Evolutionary conservation across 352 stramenopile genomes (phyloP).

Genomic region (Pythium guiyangense): DNA sequence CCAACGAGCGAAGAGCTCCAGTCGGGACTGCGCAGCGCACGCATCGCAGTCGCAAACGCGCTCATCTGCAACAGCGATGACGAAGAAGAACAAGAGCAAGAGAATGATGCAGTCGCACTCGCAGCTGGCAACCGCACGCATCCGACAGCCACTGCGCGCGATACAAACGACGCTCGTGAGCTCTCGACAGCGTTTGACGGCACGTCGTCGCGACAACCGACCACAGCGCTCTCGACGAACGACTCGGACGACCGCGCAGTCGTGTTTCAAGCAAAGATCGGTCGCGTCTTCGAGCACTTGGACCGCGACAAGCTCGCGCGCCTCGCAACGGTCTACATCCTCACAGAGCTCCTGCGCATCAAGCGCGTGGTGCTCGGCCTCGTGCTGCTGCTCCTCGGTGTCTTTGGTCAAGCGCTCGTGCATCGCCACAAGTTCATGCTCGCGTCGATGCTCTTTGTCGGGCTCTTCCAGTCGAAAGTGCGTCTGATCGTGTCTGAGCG

Average conservation of each 20-base stretch:
- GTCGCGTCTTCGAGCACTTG: constrained; percentile 45
- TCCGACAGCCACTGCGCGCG: too few species aligned
- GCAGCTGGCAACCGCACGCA: too few species aligned
- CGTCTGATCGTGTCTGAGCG: constrained; percentile 25
- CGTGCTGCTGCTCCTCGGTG: constrained; percentile 37
- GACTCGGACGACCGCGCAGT: constrained; percentile 12
- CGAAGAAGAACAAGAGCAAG: constrained; percentile 7
- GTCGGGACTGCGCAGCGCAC: constrained; percentile 35
- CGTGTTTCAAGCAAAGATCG: constrained; percentile 56
- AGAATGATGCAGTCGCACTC: background rate
- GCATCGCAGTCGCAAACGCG: constrained; percentile 49
- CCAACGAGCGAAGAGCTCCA: constrained; percentile 35
- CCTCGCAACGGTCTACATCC: constrained; percentile 42
- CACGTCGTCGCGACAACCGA: too few species aligned
- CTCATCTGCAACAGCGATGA: constrained; percentile 30
- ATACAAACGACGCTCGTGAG: too few species aligned
- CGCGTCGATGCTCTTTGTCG: constrained; percentile 60
- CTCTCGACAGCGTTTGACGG: too few species aligned
- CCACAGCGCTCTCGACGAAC: background rate
- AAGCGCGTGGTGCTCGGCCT: constrained; percentile 41
- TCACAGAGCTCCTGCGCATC: constrained; percentile 51
- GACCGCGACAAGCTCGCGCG: constrained; percentile 48
- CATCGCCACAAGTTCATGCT: constrained; percentile 76
- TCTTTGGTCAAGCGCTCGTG: constrained; percentile 47
- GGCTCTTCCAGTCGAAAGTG: constrained; percentile 56